Evolutionary conservation across 2,329 filamentous ascomycete species (phyloP).

Genomic region (Emergomyces orientalis): DNA sequence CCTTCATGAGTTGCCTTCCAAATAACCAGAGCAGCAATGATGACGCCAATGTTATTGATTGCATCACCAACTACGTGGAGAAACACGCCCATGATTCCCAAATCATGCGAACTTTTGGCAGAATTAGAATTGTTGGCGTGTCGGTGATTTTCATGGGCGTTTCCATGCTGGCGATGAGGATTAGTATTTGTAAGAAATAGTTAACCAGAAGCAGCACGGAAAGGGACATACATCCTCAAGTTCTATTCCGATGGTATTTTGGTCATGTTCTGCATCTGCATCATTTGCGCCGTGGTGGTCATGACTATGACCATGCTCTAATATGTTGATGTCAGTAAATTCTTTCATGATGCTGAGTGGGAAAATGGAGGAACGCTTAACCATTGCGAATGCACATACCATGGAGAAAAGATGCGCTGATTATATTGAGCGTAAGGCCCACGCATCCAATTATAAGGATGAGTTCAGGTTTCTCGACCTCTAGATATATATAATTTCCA

Average conservation of each 20-base stretch:
- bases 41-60: slow-evolving; percentile 66
- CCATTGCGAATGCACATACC: slow-evolving; percentile 32
- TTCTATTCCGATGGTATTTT: not conserved
- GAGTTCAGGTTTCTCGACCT: slow-evolving; percentile 53
- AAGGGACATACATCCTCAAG: not conserved
- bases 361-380: not conserved
- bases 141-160: slow-evolving; percentile 7
- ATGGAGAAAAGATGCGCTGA: slow-evolving; percentile 57
- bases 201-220: not conserved
- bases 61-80: slow-evolving; percentile 64
- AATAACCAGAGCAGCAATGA: slow-evolving; percentile 58
- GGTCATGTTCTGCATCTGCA: slow-evolving; percentile 2
- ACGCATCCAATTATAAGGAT: slow-evolving; percentile 62
- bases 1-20: slow-evolving; percentile 45
- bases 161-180: not conserved
- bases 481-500: slow-evolving; percentile 30
- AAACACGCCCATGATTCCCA: slow-evolving; percentile 59
- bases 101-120: slow-evolving; percentile 38
- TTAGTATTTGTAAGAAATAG: not conserved
- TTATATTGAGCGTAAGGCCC: slow-evolving; percentile 57
- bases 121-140: slow-evolving; percentile 30
- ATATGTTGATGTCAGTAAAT: not conserved
- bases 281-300: slow-evolving; percentile 16
- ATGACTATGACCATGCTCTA: slow-evolving; percentile 19
- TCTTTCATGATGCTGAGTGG: not conserved